Evolutionary conservation across 176 grass and related monocot genomes (phyloP), one percentile per base, ranked within the genome.

Genomic region (Hordeum marinum): DNA sequence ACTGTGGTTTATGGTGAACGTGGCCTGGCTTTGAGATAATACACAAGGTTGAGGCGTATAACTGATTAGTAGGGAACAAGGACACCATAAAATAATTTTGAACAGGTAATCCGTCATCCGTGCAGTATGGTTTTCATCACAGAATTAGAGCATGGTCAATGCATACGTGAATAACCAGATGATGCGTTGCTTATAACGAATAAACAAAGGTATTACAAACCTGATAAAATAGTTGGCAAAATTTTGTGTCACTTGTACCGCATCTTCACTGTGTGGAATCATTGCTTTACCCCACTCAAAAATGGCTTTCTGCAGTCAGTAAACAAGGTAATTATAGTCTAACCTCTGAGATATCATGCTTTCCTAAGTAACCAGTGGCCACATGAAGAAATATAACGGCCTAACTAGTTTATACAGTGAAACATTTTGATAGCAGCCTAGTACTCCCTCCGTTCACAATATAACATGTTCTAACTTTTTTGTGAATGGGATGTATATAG

Each of bases 181-280:
- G 66, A 17, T 14, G 15, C 27, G 64, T 13, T 63, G 3, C 26
- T 36, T 75, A 11, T 45, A 80, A 75, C 23, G 11, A 41, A 62
- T 18, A 80, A 32, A 37, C 1, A 80, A 11, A 32, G 69, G 69
- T 35, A 64, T 23, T 68, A 80, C 70, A 29, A 13, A 99, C 93
- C 96, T 99, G 78, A 99, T 69, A 82, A 99, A 99, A 90, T 99
- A 89, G 74, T 92, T 99, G 35, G 93, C 96, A 79, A 91, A 87
- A 68, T 88, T 67, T 77, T 96, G 96, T 60, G 90, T 84, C 48
- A 94, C 93, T 24, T 87, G 92, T 69, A 95, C 86, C 60, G 91
- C 89, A 83, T 99, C 88, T 58, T 94, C 91, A 68, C 88, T 89
- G 81, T 99, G 96, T 39, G 96, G 96, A 84, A 99, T 99, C 62